Evolutionary conservation across 176 grass and related monocot species (phyloP).

Genomic region (Oryza nivara): DNA sequence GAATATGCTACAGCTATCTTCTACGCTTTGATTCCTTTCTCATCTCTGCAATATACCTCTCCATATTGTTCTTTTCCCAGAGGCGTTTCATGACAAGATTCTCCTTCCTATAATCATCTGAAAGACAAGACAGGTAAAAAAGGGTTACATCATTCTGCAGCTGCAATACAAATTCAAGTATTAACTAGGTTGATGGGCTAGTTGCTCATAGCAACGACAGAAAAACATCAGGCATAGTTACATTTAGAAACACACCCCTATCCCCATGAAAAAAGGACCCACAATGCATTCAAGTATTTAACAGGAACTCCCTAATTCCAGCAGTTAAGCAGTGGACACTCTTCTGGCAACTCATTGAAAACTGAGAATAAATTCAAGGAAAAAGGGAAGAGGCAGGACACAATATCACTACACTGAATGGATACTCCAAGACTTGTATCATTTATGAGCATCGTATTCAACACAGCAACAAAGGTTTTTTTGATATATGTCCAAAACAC

Average conservation of each 20-base stretch:
- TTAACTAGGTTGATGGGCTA: background rate
- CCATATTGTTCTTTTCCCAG: constrained; percentile 88
- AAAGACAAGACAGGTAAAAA: constrained; percentile 21
- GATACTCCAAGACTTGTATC: background rate
- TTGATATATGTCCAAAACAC: background rate
- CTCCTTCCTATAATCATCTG: constrained; percentile 73
- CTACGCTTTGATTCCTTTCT: constrained; percentile 86
- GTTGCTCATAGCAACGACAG: background rate
- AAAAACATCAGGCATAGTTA: background rate
- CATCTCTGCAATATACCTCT: constrained; percentile 61
- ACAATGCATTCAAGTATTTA: background rate
- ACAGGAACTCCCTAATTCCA: background rate
- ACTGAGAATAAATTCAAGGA: background rate
- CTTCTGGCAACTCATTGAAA: background rate
- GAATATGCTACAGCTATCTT: constrained; percentile 44
- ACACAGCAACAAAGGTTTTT: background rate
- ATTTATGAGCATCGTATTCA: background rate
- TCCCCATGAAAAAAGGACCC: background rate
- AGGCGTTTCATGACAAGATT: constrained; percentile 71
- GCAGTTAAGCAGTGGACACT: background rate
- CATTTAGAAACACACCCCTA: too few species aligned
- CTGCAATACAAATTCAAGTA: background rate
- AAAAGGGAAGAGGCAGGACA: background rate
- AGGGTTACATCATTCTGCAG: background rate
- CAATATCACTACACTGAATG: background rate